phyloP scores from a whole-genome alignment of 2,329 filamentous ascomycete species.

The Periconia digitata region DNA sequence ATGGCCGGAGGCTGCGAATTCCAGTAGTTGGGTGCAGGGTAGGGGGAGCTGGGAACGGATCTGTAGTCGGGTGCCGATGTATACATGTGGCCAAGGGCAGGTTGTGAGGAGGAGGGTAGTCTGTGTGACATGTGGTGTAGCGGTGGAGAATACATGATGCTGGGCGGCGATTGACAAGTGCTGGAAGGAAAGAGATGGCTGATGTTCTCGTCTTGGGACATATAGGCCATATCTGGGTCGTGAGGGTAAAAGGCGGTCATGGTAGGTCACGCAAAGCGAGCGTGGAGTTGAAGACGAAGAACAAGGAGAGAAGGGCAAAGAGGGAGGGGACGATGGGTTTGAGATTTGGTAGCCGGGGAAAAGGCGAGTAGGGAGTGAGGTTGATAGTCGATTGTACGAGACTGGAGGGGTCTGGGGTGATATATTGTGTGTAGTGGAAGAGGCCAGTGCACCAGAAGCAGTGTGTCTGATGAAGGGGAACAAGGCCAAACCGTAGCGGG shows the following conservation, averaged over 20 bases:
- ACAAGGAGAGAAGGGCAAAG: background rate
- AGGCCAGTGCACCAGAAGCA: slow-evolving; percentile 33
- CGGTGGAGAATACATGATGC: slow-evolving; percentile 42
- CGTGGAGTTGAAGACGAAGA: background rate
- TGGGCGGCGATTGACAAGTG: slow-evolving; percentile 40
- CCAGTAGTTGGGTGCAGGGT: slow-evolving; percentile 36
- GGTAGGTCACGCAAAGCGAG: slow-evolving; percentile 5
- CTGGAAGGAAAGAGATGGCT: slow-evolving; percentile 40
- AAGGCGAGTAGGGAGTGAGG: slow-evolving; percentile 10
- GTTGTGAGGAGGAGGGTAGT: slow-evolving; percentile 23
- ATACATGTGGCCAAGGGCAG: slow-evolving; percentile 26
- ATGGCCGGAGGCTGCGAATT: slow-evolving; percentile 32
- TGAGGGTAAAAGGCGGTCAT: slow-evolving; percentile 40
- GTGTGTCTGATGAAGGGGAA: slow-evolving; percentile 26
- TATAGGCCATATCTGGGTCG: slow-evolving; percentile 40
- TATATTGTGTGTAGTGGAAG: slow-evolving; percentile 22
- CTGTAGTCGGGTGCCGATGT: slow-evolving; percentile 32
- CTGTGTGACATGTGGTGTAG: slow-evolving; percentile 35
- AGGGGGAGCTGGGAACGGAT: slow-evolving; percentile 34
- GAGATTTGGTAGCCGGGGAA: background rate
- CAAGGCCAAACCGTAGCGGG: slow-evolving; percentile 27
- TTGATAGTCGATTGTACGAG: background rate
- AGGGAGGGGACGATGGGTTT: background rate
- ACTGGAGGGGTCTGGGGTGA: slow-evolving; percentile 23
- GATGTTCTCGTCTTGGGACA: slow-evolving; percentile 37